Conservation (phyloP, 139 green algal genomes). For the Chlorella sp. region DNA sequence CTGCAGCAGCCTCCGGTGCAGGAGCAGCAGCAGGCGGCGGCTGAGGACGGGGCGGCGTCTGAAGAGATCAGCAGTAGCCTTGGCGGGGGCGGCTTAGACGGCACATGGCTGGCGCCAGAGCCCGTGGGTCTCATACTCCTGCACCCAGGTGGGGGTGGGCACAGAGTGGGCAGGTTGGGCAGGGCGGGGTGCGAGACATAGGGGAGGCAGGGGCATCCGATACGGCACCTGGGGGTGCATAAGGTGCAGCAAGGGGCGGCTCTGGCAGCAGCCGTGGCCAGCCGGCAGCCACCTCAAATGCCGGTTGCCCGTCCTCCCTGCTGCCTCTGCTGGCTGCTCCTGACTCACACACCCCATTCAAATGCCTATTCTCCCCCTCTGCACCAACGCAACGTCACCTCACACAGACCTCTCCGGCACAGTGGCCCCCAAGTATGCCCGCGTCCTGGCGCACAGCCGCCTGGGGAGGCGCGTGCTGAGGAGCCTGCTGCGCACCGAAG, state of each 20-base stretch:
- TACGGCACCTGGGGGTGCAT: too few species aligned
- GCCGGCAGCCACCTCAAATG: too few species aligned
- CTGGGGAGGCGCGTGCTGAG: conserved; percentile 77
- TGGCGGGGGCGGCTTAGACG: not conserved
- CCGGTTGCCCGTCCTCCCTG: not conserved
- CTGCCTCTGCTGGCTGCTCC: not conserved
- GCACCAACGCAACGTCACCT: too few species aligned
- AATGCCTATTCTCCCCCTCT: too few species aligned
- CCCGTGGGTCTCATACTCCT: not conserved
- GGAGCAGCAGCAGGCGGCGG: not conserved
- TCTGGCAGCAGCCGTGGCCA: too few species aligned
- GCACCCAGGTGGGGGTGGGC: conserved; percentile 17
- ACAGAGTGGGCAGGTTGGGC: not conserved
- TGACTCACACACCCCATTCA: not conserved
- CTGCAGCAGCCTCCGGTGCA: not conserved
- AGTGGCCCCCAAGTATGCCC: conserved; percentile 55
- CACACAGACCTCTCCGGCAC: conserved; percentile 50
- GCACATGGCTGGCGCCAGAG: not conserved
- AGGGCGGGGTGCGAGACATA: too few species aligned
- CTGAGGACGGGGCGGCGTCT: not conserved
- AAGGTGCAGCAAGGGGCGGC: too few species aligned
- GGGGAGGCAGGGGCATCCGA: too few species aligned
- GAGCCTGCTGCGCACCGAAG: conserved; percentile 75
- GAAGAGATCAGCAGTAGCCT: not conserved
- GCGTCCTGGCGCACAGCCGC: conserved; percentile 59